Evolutionary conservation across 345 rosid genomes (phyloP).

Genomic region (Dipteronia sinensis): DNA sequence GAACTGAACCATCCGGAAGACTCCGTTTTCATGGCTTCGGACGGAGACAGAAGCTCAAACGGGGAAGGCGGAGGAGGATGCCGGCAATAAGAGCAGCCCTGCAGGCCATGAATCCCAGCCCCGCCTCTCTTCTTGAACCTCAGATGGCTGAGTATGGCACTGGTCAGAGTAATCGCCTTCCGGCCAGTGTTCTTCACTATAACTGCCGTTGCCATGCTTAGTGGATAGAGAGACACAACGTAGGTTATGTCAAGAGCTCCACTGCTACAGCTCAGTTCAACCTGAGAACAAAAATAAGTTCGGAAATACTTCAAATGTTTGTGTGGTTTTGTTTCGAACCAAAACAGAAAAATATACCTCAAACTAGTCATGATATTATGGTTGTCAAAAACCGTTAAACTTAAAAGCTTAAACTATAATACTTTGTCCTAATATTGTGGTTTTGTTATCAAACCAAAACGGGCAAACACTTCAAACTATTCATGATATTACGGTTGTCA

Average conservation of each 20-base stretch:
- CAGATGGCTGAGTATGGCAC: conserved; percentile 75
- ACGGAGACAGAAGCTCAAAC: conserved; percentile 72
- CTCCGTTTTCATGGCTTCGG: conserved; percentile 80
- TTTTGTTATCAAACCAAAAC: no score
- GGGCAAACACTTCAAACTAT: no score
- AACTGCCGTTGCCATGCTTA: conserved; percentile 76
- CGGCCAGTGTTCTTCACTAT: conserved; percentile 71
- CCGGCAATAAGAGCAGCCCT: conserved; percentile 62
- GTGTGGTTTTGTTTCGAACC: neutral
- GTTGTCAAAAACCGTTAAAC: neutral
- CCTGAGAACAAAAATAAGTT: conserved; percentile 41
- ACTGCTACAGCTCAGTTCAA: conserved; percentile 63
- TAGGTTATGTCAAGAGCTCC: conserved; percentile 68
- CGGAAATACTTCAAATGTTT: neutral
- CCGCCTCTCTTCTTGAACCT: conserved; percentile 56
- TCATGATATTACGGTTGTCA: no score
- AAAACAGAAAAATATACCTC: neutral
- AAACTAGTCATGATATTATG: neutral
- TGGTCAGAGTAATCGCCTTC: conserved; percentile 58
- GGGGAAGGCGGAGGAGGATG: conserved; percentile 76
- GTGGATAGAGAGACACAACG: conserved; percentile 67
- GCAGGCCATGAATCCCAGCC: conserved; percentile 66
- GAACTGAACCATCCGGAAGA: conserved; percentile 61
- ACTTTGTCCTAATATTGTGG: no score
- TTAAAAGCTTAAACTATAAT: neutral